Evolutionary conservation across 2,329 filamentous ascomycete species (phyloP).

Genomic region (Pseudonectria buxi): DNA sequence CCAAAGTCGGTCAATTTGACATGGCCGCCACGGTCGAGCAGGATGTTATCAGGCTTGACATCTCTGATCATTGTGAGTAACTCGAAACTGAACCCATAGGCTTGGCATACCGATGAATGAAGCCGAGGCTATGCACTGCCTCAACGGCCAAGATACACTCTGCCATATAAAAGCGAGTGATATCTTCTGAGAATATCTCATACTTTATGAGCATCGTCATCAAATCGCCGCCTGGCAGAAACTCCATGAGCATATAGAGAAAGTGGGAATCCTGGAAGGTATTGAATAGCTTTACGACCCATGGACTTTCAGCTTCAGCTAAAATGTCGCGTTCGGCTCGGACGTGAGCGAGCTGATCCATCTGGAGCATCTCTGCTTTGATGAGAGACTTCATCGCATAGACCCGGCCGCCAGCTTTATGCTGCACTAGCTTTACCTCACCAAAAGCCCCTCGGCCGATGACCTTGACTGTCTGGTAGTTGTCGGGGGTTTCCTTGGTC

Average conservation of each 20-base stretch:
- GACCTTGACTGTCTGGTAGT: constrained; percentile 94
- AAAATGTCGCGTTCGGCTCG: constrained; percentile 96
- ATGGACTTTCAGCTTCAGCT: constrained; percentile 97
- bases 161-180: constrained; percentile 98
- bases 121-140: constrained; percentile 94
- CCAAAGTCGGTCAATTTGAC: constrained; percentile 98
- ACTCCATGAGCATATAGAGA: constrained; percentile 99
- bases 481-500: constrained; percentile 86
- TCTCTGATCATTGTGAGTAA: constrained; percentile 55
- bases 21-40: constrained; percentile 89
- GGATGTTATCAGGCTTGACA: constrained; percentile 98
- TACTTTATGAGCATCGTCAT: constrained; percentile 99
- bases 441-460: constrained; percentile 99
- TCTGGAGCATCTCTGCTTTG: constrained; percentile 99
- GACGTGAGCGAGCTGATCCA: constrained; percentile 95
- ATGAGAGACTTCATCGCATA: constrained; percentile 98
- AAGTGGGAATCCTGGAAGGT: constrained; percentile 97
- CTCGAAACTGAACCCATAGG: no score
- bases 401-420: constrained; percentile 92
- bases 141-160: constrained; percentile 98
- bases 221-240: constrained; percentile 91
- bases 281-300: constrained; percentile 97
- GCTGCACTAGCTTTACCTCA: constrained; percentile 94
- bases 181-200: constrained; percentile 98
- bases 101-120: constrained; percentile 96